These are phyloP conservation scores for Mucor plumbeus DNA, from an alignment of 371 early-diverging fungal genomes.

Conservation along the genomic window DNA sequence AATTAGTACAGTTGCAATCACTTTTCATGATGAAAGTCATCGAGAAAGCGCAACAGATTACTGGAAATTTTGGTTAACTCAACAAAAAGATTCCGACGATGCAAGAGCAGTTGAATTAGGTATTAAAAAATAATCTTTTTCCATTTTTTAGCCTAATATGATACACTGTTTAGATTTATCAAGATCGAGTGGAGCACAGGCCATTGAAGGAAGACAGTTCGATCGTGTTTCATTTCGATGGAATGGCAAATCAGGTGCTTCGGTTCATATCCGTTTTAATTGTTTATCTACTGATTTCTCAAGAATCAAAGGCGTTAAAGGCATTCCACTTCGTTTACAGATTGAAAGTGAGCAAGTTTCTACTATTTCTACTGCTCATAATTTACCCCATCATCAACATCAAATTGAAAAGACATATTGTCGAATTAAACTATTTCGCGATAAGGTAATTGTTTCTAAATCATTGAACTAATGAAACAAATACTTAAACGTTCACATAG, in stretches of 20 bases:
- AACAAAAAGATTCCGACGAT: slow-evolving; percentile 57
- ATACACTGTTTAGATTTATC: slow-evolving; percentile 20
- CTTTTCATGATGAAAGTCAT: slow-evolving; percentile 78
- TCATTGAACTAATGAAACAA: background rate
- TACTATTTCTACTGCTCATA: background rate
- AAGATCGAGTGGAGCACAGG: slow-evolving; percentile 28
- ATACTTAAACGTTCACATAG: slow-evolving; percentile 4
- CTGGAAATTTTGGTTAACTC: slow-evolving; percentile 83
- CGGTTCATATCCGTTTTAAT: slow-evolving; percentile 55
- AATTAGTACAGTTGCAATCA: slow-evolving; percentile 63
- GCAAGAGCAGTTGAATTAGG: slow-evolving; percentile 59
- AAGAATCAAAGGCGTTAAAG: slow-evolving; percentile 63
- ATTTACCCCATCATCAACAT: background rate
- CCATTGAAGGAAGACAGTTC: slow-evolving; percentile 40
- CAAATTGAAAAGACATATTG: slow-evolving; percentile 49
- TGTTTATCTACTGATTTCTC: slow-evolving; percentile 65
- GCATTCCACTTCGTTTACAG: slow-evolving; percentile 58
- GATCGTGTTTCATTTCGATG: slow-evolving; percentile 57
- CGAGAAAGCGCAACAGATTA: slow-evolving; percentile 67
- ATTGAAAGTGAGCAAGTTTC: slow-evolving; percentile 36
- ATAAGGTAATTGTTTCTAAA: slow-evolving; percentile 40
- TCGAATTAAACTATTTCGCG: slow-evolving; percentile 59
- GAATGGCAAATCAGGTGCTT: slow-evolving; percentile 52
- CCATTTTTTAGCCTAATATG: no score
- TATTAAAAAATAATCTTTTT: slow-evolving; percentile 18